Evolutionary conservation across 441 rosid genomes (phyloP), one percentile per base, ranked within the genome.

Genomic region (Erodium chrysanthum): DNA sequence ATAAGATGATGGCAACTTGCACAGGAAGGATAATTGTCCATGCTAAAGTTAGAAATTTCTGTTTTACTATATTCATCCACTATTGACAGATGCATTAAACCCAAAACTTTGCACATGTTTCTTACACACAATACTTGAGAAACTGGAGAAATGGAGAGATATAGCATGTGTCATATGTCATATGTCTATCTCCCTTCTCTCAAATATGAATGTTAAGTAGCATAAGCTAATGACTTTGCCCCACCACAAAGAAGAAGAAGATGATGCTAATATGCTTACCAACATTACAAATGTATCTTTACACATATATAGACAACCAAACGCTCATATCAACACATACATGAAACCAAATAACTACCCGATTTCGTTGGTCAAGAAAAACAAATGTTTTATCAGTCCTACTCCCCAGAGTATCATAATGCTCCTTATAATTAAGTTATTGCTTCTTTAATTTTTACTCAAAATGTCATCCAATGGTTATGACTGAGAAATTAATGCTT

Each of bases 231-330:
- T 12, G 64, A 60, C 25, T 4, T 60, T 25, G 15, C 8, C 3
- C 35, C 64, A 60, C 2, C 15, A 23, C 35, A 15, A 60, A 25
- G 64, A 18, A 60, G 29, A 58, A 21, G 63, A 22, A 23, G 29
- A 11, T 58, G 29, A 58, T 59, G n/a, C 31, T 59, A 22, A 25
- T 59, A 59, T 60, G 64, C 64, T 58, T n/a, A 27, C 35, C 14
- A 14, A 25, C 33, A 25, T 25, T 59, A 25, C 5, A 25, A 59
- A 25, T 23, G 2, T 59, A 23, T 56, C 27, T 12, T 60, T 25
- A 60, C 15, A 12, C 35, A 25, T n/a, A 14, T 60, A 60, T 12
- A 60, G 4, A 27, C 64, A 60, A 60, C 10, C 11, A 23, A 60
- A 3, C 64, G 5, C 64, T 60, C 29, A 27, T 60, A 7, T 60